These are phyloP conservation scores for Cystobasidium ongulense DNA, from an alignment of 768 basidiomycete genomes.

Conservation along the genomic window DNA sequence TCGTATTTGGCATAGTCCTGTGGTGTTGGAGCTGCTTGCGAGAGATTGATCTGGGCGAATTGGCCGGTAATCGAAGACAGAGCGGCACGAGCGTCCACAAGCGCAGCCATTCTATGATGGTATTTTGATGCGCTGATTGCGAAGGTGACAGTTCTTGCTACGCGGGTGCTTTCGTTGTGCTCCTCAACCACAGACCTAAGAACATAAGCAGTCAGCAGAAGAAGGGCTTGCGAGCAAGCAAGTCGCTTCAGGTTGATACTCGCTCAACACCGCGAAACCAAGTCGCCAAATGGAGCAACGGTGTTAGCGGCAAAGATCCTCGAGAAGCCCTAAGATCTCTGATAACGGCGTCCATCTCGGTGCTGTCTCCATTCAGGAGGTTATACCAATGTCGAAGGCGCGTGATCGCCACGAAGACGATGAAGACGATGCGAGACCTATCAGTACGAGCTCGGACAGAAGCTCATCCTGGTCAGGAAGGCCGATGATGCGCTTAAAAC, in stretches of 20 bases:
- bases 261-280: too few species aligned
- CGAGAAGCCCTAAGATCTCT: not conserved
- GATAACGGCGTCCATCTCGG: not conserved
- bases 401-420: not conserved
- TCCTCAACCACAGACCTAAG: too few species aligned
- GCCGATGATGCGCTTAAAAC: not conserved
- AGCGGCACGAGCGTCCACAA: not conserved
- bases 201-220: too few species aligned
- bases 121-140: not conserved
- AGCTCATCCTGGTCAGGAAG: not conserved
- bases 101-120: not conserved
- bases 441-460: not conserved
- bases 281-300: too few species aligned
- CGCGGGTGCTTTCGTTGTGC: too few species aligned
- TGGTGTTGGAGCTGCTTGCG: conserved; percentile 21
- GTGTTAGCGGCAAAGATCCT: too few species aligned
- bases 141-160: not conserved
- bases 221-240: too few species aligned
- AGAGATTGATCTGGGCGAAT: conserved; percentile 3
- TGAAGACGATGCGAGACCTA: not conserved
- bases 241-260: too few species aligned
- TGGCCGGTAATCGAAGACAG: not conserved
- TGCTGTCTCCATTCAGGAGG: not conserved
- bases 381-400: conserved; percentile 2
- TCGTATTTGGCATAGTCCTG: conserved; percentile 23